phyloP scores from a whole-genome alignment of 495 filamentous ascomycete species.

The Daldinia decipiens region DNA sequence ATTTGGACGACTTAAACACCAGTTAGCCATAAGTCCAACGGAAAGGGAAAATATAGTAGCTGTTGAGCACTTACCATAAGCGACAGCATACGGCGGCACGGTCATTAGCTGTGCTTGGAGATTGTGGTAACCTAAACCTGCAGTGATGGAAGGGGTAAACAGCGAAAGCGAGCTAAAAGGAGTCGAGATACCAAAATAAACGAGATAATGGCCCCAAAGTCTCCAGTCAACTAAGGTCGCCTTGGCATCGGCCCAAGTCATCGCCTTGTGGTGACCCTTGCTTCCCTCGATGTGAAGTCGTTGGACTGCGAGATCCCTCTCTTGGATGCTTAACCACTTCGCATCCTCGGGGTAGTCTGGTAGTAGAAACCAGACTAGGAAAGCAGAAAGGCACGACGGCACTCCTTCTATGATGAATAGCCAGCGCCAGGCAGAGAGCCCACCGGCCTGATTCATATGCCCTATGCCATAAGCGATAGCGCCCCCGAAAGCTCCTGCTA shows the following conservation, averaged over 20 bases:
- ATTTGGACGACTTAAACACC: constrained; percentile 59
- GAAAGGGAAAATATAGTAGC: not conserved
- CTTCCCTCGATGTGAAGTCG: constrained; percentile 68
- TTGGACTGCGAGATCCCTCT: constrained; percentile 71
- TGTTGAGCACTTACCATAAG: constrained; percentile 55
- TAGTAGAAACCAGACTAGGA: constrained; percentile 75
- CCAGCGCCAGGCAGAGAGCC: constrained; percentile 77
- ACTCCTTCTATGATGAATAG: constrained; percentile 81
- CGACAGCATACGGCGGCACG: constrained; percentile 83
- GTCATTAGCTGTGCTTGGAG: constrained; percentile 75
- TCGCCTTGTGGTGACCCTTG: constrained; percentile 69
- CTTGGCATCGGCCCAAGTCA: constrained; percentile 77
- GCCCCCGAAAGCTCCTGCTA: constrained; percentile 83
- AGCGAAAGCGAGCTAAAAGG: constrained; percentile 84
- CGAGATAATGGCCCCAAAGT: constrained; percentile 71
- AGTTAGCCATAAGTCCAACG: constrained; percentile 14
- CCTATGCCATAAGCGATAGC: constrained; percentile 75
- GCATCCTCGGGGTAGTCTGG: constrained; percentile 82
- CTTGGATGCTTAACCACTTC: constrained; percentile 70
- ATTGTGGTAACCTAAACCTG: constrained; percentile 73
- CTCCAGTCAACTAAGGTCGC: constrained; percentile 77
- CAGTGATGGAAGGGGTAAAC: constrained; percentile 83
- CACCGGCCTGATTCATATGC: constrained; percentile 73
- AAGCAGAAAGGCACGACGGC: constrained; percentile 67
- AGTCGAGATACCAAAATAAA: constrained; percentile 71